These are phyloP conservation scores for Didymella pomorum DNA, from an alignment of 2,329 filamentous ascomycete genomes.

Conservation along the genomic window DNA sequence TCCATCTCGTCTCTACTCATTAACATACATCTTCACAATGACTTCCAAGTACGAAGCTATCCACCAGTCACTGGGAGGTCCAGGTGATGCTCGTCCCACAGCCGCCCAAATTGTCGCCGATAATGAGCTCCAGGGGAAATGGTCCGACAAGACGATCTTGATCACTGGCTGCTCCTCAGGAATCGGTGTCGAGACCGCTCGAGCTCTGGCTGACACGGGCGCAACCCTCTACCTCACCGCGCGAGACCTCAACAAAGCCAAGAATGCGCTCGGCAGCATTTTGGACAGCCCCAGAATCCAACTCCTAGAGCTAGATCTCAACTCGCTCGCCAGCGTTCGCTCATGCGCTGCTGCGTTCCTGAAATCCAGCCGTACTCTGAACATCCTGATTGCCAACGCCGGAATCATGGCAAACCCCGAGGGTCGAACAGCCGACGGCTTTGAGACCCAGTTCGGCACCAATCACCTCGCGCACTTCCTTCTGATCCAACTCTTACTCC, in stretches of 20 bases:
- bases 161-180: constrained; percentile 41
- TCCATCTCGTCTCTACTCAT: not conserved
- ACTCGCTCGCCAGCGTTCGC: constrained; percentile 1
- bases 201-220: constrained; percentile 56
- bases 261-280: not conserved
- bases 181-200: constrained; percentile 38
- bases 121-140: not conserved
- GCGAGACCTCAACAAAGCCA: not conserved
- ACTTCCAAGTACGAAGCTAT: constrained; percentile 1
- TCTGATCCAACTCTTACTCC: not conserved
- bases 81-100: not conserved
- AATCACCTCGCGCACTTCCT: constrained; percentile 3
- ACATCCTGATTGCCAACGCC: not conserved
- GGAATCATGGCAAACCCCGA: constrained; percentile 1
- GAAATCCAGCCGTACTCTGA: not conserved
- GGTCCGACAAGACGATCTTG: constrained; percentile 32
- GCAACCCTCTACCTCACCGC: constrained; percentile 20
- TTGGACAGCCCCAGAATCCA: not conserved
- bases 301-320: not conserved
- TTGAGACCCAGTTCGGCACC: not conserved
- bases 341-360: not conserved
- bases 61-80: not conserved
- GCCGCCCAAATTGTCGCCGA: constrained; percentile 1
- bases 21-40: not conserved
- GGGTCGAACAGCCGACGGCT: not conserved